These are phyloP conservation scores for Kodamaea sp. DNA, from an alignment of 1,139 yeast species.

Conservation along the genomic window DNA sequence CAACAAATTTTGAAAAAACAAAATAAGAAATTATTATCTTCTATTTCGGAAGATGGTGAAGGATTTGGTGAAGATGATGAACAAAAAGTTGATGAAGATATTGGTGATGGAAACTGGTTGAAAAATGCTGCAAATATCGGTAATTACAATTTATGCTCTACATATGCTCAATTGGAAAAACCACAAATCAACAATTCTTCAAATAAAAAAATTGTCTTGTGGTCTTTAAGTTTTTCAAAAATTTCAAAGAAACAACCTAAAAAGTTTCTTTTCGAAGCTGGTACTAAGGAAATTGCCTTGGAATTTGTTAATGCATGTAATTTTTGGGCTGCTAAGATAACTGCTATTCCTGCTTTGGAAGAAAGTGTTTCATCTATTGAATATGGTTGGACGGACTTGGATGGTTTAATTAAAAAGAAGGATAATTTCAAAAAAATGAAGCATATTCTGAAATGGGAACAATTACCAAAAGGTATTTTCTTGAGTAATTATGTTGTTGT, in stretches of 20 bases:
- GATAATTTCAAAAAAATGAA: slow-evolving; percentile 35
- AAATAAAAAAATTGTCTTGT: slow-evolving; percentile 18
- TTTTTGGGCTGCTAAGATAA: slow-evolving; percentile 85
- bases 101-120: slow-evolving; percentile 72
- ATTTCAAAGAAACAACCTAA: slow-evolving; percentile 31
- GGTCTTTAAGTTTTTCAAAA: slow-evolving; percentile 43
- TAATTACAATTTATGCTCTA: slow-evolving; percentile 47
- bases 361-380: slow-evolving; percentile 69
- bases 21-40: slow-evolving; percentile 21
- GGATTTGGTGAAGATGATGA: slow-evolving; percentile 16
- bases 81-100: slow-evolving; percentile 22
- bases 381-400: slow-evolving; percentile 72
- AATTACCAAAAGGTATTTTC: slow-evolving; percentile 41
- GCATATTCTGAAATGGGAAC: slow-evolving; percentile 41
- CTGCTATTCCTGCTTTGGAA: slow-evolving; percentile 68
- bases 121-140: slow-evolving; percentile 49
- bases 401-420: slow-evolving; percentile 29
- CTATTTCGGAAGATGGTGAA: slow-evolving; percentile 13
- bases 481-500: slow-evolving; percentile 34
- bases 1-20: slow-evolving; percentile 32
- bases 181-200: slow-evolving; percentile 8
- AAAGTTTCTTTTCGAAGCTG: slow-evolving; percentile 52
- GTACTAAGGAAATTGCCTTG: slow-evolving; percentile 63
- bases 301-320: slow-evolving; percentile 77
- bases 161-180: slow-evolving; percentile 43